Evolutionary conservation across 2,329 filamentous ascomycete species (phyloP), one percentile per base, ranked within the genome.

Genomic region (Paraphoma sp.): DNA sequence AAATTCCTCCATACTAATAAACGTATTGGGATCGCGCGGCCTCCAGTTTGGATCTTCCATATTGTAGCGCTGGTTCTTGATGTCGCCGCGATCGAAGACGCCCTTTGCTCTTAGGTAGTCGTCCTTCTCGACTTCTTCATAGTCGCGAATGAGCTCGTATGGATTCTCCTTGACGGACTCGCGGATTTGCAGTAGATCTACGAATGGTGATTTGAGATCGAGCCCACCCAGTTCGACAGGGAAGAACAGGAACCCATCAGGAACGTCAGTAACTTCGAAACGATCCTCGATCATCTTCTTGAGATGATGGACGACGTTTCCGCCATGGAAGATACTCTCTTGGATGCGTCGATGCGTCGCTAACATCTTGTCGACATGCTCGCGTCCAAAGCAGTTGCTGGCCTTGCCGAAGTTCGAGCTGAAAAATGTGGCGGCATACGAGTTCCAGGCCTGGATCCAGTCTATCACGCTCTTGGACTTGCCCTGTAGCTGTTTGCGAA

Each of bases 291-390:
- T 83, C 6, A 79, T 76, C 12, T 76, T 73, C 48, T 86, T 84
- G 30, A 78, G 63, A 42, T 76, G 69, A 11, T 72, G 60, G 0
- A 72, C 70, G 1, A 76, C 70, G 33, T 69, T 73, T 0, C 70
- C 61, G 14, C 69, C 68, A 3, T 67, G 68, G 49, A 85, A 85
- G 6, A 85, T 73, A 41, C 75, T 72, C 8, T 78, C 70, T 61
- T 86, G 82, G 38, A 83, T 82, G 29, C 77, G 80, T 16, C 79
- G 70, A 59, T 84, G 82, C 0, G 81, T 83, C 3, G 73, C 69
- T 3, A 86, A 80, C 74, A 85, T 83, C 47, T 79, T 78, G 55
- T 85, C 81, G 3, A 86, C 79, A 61, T 86, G 83, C 17, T 77
- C 71, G 18, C 75, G 78, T 0, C 83, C 83, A 52, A 83, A 83